Evolutionary conservation across 306 rosid genomes (phyloP).

Genomic region (Carpinus fangiana): DNA sequence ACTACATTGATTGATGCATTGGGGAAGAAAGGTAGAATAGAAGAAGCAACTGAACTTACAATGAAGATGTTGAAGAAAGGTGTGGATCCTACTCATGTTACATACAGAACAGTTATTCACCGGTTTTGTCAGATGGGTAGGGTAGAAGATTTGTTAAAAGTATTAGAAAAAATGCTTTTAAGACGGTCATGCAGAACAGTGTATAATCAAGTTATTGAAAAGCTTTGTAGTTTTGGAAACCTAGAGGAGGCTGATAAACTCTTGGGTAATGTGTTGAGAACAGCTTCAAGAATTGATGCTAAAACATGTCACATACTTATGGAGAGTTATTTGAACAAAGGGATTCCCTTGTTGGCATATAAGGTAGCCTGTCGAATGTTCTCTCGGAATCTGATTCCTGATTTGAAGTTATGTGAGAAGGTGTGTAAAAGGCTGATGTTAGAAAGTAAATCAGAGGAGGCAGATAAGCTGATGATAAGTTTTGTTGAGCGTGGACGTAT

Average conservation of each 20-base stretch:
- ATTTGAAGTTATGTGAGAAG: constrained; percentile 76
- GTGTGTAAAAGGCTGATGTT: constrained; percentile 54
- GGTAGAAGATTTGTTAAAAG: constrained; percentile 68
- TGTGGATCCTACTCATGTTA: constrained; percentile 78
- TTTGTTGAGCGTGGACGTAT: constrained; percentile 75
- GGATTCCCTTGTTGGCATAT: constrained; percentile 65
- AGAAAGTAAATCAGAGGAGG: constrained; percentile 70
- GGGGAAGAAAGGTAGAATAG: constrained; percentile 72
- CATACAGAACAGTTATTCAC: constrained; percentile 79
- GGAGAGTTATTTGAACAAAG: constrained; percentile 64
- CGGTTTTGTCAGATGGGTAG: constrained; percentile 55
- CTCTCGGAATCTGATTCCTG: constrained; percentile 76
- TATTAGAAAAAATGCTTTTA: constrained; percentile 69
- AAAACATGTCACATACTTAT: constrained; percentile 77
- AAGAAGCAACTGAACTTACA: constrained; percentile 64
- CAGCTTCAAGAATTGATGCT: constrained; percentile 80
- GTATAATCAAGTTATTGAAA: constrained; percentile 82
- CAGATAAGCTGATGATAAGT: constrained; percentile 70
- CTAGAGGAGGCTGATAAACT: constrained; percentile 77
- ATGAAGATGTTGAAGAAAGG: constrained; percentile 70
- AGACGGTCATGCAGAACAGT: constrained; percentile 52
- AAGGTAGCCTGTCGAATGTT: constrained; percentile 87
- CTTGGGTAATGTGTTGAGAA: constrained; percentile 73
- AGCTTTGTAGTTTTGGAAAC: constrained; percentile 74
- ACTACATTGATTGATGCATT: constrained; percentile 74